phyloP scores from a whole-genome alignment of 2,329 filamentous ascomycete species.

The Mycosphaerella sp. region DNA sequence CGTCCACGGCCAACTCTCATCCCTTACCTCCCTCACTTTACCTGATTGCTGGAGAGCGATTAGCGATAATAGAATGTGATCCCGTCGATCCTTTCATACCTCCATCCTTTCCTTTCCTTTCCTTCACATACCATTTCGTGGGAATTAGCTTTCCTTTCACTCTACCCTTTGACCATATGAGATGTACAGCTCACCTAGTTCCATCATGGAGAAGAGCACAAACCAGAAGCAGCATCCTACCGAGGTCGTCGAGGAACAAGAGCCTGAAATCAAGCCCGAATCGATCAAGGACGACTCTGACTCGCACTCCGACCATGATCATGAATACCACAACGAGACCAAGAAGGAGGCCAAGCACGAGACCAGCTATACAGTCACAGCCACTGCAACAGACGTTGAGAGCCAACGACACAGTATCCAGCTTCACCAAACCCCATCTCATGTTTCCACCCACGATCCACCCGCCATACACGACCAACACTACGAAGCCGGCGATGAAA shows the following conservation, averaged over 20 bases:
- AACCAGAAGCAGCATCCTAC: conserved; percentile 13
- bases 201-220: neutral
- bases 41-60: too few species aligned
- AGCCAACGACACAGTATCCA: conserved; percentile 22
- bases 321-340: neutral
- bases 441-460: conserved; percentile 31
- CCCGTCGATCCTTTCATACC: too few species aligned
- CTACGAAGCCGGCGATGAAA: conserved; percentile 44
- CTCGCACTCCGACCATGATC: neutral
- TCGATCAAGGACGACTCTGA: conserved; percentile 10
- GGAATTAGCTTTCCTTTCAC: neutral
- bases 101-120: neutral
- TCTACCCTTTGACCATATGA: neutral
- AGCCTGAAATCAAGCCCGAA: conserved; percentile 8
- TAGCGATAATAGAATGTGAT: too few species aligned
- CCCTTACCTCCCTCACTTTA: neutral
- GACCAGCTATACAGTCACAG: neutral
- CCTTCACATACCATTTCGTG: neutral
- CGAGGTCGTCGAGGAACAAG: conserved; percentile 16
- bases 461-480: conserved; percentile 25
- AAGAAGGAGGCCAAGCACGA: conserved; percentile 2
- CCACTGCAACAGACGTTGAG: conserved; percentile 11
- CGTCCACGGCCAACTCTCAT: neutral
- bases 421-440: conserved; percentile 26
- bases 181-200: neutral